phyloP scores from a whole-genome alignment of 2,329 filamentous ascomycete genomes.

The Stagonosporopsis rhizophila region DNA sequence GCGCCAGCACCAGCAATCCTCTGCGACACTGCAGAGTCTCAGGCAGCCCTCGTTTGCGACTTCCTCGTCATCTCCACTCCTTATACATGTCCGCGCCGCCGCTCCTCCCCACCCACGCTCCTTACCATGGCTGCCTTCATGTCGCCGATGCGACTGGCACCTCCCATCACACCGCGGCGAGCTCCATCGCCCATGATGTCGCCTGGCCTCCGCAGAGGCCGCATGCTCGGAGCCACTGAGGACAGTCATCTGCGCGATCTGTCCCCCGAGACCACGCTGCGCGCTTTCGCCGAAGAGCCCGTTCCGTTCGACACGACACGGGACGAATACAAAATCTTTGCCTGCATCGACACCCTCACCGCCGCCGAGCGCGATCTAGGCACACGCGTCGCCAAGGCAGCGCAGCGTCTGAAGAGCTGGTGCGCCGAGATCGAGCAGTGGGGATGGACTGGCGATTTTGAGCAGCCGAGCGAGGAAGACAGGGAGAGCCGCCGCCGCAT shows the following conservation, averaged over 20 bases:
- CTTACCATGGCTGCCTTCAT: conserved; percentile 38
- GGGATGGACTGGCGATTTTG: conserved; percentile 63
- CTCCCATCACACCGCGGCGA: conserved; percentile 42
- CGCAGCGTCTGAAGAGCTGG: conserved; percentile 76
- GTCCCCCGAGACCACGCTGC: conserved; percentile 52
- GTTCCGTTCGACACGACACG: conserved; percentile 52
- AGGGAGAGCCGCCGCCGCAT: conserved; percentile 39
- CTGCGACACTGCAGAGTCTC: conserved; percentile 4
- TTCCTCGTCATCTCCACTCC: conserved; percentile 13
- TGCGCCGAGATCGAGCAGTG: conserved; percentile 72
- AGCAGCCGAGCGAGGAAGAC: conserved; percentile 45
- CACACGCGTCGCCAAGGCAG: conserved; percentile 72
- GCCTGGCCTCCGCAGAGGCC: conserved; percentile 37
- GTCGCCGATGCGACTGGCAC: conserved; percentile 41
- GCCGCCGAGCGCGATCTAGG: conserved; percentile 74
- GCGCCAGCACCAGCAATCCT: conserved; percentile 1
- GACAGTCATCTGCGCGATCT: conserved; percentile 45
- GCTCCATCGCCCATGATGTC: conserved; percentile 46
- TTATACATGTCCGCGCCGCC: conserved; percentile 29
- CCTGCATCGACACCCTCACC: conserved; percentile 69
- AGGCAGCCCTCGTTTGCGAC: background rate
- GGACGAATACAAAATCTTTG: conserved; percentile 51
- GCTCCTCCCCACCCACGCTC: conserved; percentile 25
- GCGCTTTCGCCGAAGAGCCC: conserved; percentile 53
- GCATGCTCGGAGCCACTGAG: conserved; percentile 36